A percentile compares a stretch with the other conserved stretches of the same genome.
These are phyloP conservation scores for Neurospora sp. DNA, from an alignment of 495 filamentous ascomycete genomes.

Conservation along the genomic window DNA sequence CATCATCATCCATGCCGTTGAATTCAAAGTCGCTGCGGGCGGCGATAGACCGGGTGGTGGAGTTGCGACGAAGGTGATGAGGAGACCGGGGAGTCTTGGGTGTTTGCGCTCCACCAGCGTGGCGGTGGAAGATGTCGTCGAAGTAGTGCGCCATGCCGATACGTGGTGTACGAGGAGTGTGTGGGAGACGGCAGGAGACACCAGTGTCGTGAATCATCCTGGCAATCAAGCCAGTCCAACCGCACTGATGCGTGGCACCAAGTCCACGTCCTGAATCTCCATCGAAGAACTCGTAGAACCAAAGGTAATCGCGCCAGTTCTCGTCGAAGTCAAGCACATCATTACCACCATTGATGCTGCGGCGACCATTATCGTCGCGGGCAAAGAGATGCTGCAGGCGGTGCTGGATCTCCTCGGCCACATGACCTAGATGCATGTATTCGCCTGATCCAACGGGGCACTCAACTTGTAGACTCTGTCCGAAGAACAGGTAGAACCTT, in stretches of 20 bases:
- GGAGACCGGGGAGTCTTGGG: conserved; percentile 27
- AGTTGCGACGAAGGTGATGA: conserved; percentile 62
- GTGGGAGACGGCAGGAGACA: conserved; percentile 81
- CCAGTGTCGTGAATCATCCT: conserved; percentile 96
- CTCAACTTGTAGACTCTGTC: conserved; percentile 75
- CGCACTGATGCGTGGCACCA: conserved; percentile 89
- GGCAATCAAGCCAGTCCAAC: conserved; percentile 94
- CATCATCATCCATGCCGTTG: conserved; percentile 21
- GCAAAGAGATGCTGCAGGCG: conserved; percentile 86
- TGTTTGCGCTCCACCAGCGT: conserved; percentile 20
- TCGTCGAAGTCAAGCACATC: conserved; percentile 82
- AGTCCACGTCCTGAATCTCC: conserved; percentile 82
- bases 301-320: conserved; percentile 86
- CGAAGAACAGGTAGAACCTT: conserved; percentile 93
- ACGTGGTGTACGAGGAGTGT: conserved; percentile 80
- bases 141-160: conserved; percentile 85
- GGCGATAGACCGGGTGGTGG: conserved; percentile 76
- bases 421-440: conserved; percentile 89
- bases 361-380: conserved; percentile 68
- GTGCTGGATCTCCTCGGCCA: conserved; percentile 95
- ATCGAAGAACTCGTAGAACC: conserved; percentile 97
- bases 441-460: conserved; percentile 91
- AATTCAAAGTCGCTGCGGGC: conserved; percentile 70
- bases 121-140: conserved; percentile 72
- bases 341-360: conserved; percentile 74